These are phyloP conservation scores for Manihot esculenta DNA, from an alignment of 441 rosid genomes.

Conservation along the genomic window DNA sequence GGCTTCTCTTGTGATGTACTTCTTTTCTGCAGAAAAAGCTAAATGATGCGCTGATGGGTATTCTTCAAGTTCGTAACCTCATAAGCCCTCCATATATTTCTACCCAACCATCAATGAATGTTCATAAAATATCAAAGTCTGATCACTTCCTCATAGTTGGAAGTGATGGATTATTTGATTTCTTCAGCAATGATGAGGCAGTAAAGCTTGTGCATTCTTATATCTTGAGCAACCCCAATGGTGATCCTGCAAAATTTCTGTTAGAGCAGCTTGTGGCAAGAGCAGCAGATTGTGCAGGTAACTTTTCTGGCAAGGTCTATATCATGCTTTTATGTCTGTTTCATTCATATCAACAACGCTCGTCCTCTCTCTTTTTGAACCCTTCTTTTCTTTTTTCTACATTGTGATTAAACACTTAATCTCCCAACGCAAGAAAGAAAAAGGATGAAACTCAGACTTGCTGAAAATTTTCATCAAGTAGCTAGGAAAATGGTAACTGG, in stretches of 20 bases:
- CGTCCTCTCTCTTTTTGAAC: background rate
- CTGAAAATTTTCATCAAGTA: background rate
- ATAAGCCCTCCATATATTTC: conserved; percentile 85
- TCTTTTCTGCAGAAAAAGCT: conserved; percentile 55
- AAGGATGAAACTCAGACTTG: background rate
- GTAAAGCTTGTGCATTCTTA: conserved; percentile 59
- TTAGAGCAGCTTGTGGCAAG: conserved; percentile 70
- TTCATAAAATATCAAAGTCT: conserved; percentile 61
- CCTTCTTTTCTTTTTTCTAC: background rate
- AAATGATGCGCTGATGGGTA: conserved; percentile 92
- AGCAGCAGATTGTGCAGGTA: conserved; percentile 91
- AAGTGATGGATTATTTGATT: conserved; percentile 91
- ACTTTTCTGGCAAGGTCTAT: conserved; percentile 6
- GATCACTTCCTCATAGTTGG: conserved; percentile 85
- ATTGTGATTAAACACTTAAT: background rate
- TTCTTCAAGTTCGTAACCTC: conserved; percentile 79
- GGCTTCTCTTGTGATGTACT: background rate
- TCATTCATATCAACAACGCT: background rate
- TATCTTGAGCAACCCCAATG: conserved; percentile 52
- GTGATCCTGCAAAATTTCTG: conserved; percentile 92
- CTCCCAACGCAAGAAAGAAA: background rate
- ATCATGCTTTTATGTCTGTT: background rate
- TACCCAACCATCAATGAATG: conserved; percentile 66
- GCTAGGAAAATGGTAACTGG: background rate
- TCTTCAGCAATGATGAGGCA: conserved; percentile 81